Evolutionary conservation across 2,329 filamentous ascomycete genomes (phyloP), one percentile per base, ranked within the genome.

Genomic region (Nemania sp.): DNA sequence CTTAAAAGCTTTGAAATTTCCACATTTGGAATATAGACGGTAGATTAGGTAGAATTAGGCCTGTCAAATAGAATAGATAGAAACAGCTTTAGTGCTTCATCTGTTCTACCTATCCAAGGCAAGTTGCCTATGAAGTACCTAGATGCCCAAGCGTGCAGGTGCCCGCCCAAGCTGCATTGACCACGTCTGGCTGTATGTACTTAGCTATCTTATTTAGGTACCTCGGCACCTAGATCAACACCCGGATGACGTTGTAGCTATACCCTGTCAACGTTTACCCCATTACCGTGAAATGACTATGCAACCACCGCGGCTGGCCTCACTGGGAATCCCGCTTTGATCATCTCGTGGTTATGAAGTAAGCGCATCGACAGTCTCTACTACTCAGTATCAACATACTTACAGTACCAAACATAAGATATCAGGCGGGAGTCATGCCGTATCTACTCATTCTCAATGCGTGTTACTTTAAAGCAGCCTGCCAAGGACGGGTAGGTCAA

Each of bases 401-500:
- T 38, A 11, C 32, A 24, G 18, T 11, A 24, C 29, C 5, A 22
- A 13, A 54, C 10, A 35, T 10, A 13, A 55, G 29, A 41, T 51
- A 5, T 45, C n/a, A 45, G 45, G 8, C 5, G 45, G 13, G 29
- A 22, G 18, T 32, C 32, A 58, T 49, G 20, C 29, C 35, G 26
- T 58, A 24, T 24, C 22, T 52, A 29, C 18, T n/a, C 18, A 45
- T 5, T 22, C 15, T n/a, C 38, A n/a, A 5, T 47, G 13, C 11
- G 18, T 1, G 27, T 7, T 53, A 15, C 15, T n/a, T 22, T 47
- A 49, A 15, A 52, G 45, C 52, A 32, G 53, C 13, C 43, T 45
- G 58, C 53, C 45, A 66, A 57, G 64, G 51, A 26, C 58, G 43
- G 58, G 52, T 47, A 47, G 6, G 45, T 47, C 6, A 58, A 62